Conservation (phyloP, 305 asterid species). For the Fraxinus floribunda region DNA sequence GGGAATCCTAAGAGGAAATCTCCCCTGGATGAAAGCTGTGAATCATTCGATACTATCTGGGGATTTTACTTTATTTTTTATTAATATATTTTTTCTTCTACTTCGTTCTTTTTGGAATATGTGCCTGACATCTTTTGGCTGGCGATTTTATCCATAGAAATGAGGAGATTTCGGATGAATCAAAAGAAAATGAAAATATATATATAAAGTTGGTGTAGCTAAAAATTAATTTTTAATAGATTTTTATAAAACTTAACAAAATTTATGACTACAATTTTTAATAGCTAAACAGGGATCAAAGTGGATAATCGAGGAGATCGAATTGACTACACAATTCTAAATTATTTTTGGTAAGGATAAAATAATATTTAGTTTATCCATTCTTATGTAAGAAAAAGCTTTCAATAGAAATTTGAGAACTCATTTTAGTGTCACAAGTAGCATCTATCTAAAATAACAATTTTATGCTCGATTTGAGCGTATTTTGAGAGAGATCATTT, state of each 20-base stretch:
- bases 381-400: not conserved
- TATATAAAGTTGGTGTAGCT: not conserved
- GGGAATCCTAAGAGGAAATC: conserved; percentile 17
- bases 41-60: conserved; percentile 22
- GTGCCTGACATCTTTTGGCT: not conserved
- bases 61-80: conserved; percentile 9
- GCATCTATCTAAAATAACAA: not conserved
- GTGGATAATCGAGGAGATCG: not conserved
- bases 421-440: not conserved
- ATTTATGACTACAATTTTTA: not conserved
- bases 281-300: not conserved
- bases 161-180: not conserved
- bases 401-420: too few species aligned
- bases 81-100: not conserved
- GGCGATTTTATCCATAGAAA: not conserved
- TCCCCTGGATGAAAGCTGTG: conserved; percentile 17
- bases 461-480: not conserved
- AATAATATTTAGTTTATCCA: too few species aligned
- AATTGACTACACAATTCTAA: not conserved
- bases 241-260: too few species aligned
- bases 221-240: too few species aligned
- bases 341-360: not conserved
- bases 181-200: not conserved
- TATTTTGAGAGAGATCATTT: too few species aligned
- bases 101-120: not conserved